Conservation (phyloP, 169 alveolate species). For the Hepatocystis sp. region DNA sequence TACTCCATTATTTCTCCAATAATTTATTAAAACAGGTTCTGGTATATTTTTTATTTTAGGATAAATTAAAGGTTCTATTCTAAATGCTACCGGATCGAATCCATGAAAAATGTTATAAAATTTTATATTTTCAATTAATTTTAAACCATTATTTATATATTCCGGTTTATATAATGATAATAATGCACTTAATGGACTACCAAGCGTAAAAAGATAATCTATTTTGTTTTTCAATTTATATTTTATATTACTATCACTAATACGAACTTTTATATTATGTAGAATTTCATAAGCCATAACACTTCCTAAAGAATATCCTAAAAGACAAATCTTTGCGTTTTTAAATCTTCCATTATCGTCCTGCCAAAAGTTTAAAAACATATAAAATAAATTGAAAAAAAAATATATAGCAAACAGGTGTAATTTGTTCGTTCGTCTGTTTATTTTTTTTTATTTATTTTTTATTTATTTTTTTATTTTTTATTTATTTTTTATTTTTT, state of each 20-base stretch:
- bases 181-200: slow-evolving; percentile 88
- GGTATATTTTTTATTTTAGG: slow-evolving; percentile 81
- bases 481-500: too few relatives aligned
- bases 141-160: slow-evolving; percentile 81
- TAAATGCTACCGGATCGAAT: slow-evolving; percentile 88
- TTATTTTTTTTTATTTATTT: too few relatives aligned
- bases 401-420: background rate
- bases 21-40: slow-evolving; percentile 88
- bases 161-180: slow-evolving; percentile 83
- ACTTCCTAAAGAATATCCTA: slow-evolving; percentile 91
- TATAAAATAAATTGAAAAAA: slow-evolving; percentile 1
- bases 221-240: slow-evolving; percentile 82
- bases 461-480: too few relatives aligned
- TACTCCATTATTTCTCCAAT: slow-evolving; percentile 89
- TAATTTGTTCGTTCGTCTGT: too few relatives aligned
- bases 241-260: slow-evolving; percentile 50
- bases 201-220: slow-evolving; percentile 87
- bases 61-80: slow-evolving; percentile 88
- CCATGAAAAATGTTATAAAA: slow-evolving; percentile 89
- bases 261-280: slow-evolving; percentile 61
- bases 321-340: slow-evolving; percentile 83
- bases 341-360: slow-evolving; percentile 84
- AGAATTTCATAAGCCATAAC: slow-evolving; percentile 87
- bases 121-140: slow-evolving; percentile 79
- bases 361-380: slow-evolving; percentile 5